A percentile compares a stretch with the other conserved stretches of the same genome.
Evolutionary conservation across 2,329 filamentous ascomycete genomes (phyloP).

Genomic region (Aspergillus neotritici): DNA sequence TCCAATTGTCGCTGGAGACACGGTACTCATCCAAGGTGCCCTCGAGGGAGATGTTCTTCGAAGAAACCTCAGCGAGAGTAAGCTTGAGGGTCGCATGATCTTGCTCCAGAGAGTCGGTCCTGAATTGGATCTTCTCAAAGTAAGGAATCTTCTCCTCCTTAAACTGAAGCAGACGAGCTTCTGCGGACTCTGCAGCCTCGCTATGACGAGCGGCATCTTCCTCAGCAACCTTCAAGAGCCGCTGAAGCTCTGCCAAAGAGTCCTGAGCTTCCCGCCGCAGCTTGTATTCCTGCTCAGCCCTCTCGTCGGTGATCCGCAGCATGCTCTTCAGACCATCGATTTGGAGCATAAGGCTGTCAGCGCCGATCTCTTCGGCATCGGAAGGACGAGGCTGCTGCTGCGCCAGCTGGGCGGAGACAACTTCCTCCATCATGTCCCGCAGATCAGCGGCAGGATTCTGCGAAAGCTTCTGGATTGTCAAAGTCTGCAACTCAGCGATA

Average conservation of each 20-base stretch:
- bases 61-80: constrained; percentile 49
- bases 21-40: constrained; percentile 61
- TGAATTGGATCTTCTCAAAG: constrained; percentile 60
- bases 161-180: constrained; percentile 57
- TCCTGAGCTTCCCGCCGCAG: constrained; percentile 65
- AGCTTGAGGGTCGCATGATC: constrained; percentile 55
- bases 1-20: constrained; percentile 54
- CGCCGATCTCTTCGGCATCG: constrained; percentile 49
- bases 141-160: constrained; percentile 65
- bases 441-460: constrained; percentile 48
- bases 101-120: constrained; percentile 62
- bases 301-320: constrained; percentile 58
- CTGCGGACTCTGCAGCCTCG: constrained; percentile 57
- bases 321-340: constrained; percentile 65
- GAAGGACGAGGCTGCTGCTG: constrained; percentile 46
- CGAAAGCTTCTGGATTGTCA: constrained; percentile 33
- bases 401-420: constrained; percentile 54
- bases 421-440: constrained; percentile 58
- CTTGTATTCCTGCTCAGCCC: constrained; percentile 59
- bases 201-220: constrained; percentile 46
- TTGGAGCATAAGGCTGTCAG: constrained; percentile 49
- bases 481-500: constrained; percentile 37
- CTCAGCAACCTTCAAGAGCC: constrained; percentile 61
- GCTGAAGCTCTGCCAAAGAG: constrained; percentile 65
- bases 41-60: constrained; percentile 57